Base-by-base conservation (phyloP, 192 early-diverging fungal genomes). In the Entomortierella parvispora region DNA sequence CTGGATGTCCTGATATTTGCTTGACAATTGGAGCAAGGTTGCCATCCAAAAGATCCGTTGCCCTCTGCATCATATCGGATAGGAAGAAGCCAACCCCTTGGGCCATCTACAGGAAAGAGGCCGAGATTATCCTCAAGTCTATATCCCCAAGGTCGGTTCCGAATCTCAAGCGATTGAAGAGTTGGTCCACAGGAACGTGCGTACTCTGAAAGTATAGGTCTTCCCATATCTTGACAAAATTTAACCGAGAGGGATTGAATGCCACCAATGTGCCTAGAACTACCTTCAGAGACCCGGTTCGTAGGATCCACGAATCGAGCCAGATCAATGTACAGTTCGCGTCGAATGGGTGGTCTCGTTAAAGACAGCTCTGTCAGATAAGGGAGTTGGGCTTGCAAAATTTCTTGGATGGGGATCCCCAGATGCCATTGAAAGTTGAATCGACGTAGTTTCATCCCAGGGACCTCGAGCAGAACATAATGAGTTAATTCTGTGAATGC, bases 31-130 rank as follows among this genome's bases (percentile, higher is more conserved):
- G 23, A 15, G 25, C 26, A 46, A 14, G 20, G 49, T 26, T 23
- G 8, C 15, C 37, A 40, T 8, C 31, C 33, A 50, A 49, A 28
- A 5, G 46, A 37, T 32, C 32, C 54, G 12, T 40, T 12, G 37
- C 37, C 12, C 37, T 9, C 37, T 9, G 37, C 37, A 40, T 40
- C 37, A 12, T 40, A 40, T 40, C 12, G 5, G 37, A 12, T 56
- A 18, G 54, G 31, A 32, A 14, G 37, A 40, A 40, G 37, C 57
- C 58, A 76, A 31, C 57, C 52, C 3, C 44, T 52, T 10, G 74
- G 55, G 10, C 54, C 40, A 37, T 77, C 74, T 9, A 63, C 37
- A 22, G 74, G 74, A 48, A 77, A 77, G 5, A 59, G 33, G 10
- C 53, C 29, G 23, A 53, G 61, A 43, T 59, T 28, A 34, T 11